phyloP scores from a whole-genome alignment of 2,329 filamentous ascomycete species.

The Cephalotrichum gorgonifer region DNA sequence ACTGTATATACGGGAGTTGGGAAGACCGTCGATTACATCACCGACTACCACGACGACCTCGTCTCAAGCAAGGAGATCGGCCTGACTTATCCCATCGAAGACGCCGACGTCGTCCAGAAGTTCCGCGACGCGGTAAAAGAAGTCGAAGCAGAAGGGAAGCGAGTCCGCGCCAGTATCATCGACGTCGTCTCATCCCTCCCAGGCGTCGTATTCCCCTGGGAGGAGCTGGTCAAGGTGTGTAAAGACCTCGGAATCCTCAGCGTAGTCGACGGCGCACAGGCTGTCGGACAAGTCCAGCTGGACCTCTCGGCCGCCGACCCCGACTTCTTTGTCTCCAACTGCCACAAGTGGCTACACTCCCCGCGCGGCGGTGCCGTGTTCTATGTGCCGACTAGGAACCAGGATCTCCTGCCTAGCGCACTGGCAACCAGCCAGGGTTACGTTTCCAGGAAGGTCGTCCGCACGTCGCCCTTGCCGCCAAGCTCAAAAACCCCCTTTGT shows the following conservation, averaged over 20 bases:
- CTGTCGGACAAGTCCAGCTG: constrained; percentile 66
- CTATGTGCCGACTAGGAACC: constrained; percentile 68
- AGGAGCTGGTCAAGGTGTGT: constrained; percentile 54
- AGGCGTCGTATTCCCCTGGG: constrained; percentile 70
- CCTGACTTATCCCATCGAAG: constrained; percentile 58
- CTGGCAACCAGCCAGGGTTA: constrained; percentile 78
- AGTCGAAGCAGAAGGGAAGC: constrained; percentile 45
- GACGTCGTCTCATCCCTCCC: constrained; percentile 74
- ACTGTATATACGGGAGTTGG: constrained; percentile 72
- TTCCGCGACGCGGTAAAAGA: constrained; percentile 50
- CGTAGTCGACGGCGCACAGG: constrained; percentile 76
- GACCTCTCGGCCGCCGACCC: constrained; percentile 58
- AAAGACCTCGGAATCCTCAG: constrained; percentile 58
- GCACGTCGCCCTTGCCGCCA: constrained; percentile 30
- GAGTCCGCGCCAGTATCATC: constrained; percentile 51
- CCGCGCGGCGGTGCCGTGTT: constrained; percentile 75
- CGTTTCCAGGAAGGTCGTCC: constrained; percentile 27
- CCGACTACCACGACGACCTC: constrained; percentile 48
- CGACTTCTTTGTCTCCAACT: constrained; percentile 82
- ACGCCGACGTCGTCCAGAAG: constrained; percentile 50
- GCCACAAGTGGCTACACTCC: constrained; percentile 81
- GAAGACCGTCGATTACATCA: constrained; percentile 59
- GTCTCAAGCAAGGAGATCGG: constrained; percentile 42
- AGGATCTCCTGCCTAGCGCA: constrained; percentile 61
- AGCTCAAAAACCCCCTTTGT: constrained; percentile 50